Evolutionary conservation across 1,139 yeast genomes (phyloP), one percentile per base, ranked within the genome.

Genomic region (Eremothecium sinecaudum): DNA sequence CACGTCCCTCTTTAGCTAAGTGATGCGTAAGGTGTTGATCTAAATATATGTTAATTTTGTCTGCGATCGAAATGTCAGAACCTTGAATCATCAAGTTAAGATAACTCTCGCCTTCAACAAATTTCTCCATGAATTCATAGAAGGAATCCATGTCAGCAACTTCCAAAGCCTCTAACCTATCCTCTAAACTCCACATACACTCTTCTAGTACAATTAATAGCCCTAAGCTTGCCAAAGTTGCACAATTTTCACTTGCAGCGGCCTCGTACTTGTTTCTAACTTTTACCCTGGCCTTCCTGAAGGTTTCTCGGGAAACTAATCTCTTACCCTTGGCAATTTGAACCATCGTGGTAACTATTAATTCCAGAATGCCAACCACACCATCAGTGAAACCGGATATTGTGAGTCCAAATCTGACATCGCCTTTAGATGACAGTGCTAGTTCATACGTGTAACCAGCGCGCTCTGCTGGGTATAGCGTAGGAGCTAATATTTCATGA

Each of bases 391-490:
- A 65, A 0, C 86, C 86, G 28, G 67, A 58, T 1, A 75, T 47
- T 4, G 67, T 68, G 24, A 78, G 45, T 0, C 67, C 53, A 5
- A 78, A 48, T 4, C 75, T 66, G 1, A 66, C 63, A 29, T 66
- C 69, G 5, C 77, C 74, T 39, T 67, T 66, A 15, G 60, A 43
- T 3, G 76, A 69, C 0, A 82, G 68, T 25, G 55, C 61, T 0
- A 76, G 40, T 14, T 69, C 73, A 71, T 78, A 78, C 1, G 69
- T 57, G 44, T 65, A 75, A 2, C 75, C 72, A 9, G 74, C 42
- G 16, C 62, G 47, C 38, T 74, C 71, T 0, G 76, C 65, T 0
- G 67, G 64, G 47, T 76, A 77, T 3, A 79, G 44, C 3, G 43
- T 44, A 2, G 57, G 49, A n/a, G 63, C 52, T 1, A 75, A 48